Percentiles rank a stretch among this genome's conserved stretches.
These are phyloP conservation scores for Metschnikowia dekortorum DNA, from an alignment of 805 yeast species.

Conservation along the genomic window DNA sequence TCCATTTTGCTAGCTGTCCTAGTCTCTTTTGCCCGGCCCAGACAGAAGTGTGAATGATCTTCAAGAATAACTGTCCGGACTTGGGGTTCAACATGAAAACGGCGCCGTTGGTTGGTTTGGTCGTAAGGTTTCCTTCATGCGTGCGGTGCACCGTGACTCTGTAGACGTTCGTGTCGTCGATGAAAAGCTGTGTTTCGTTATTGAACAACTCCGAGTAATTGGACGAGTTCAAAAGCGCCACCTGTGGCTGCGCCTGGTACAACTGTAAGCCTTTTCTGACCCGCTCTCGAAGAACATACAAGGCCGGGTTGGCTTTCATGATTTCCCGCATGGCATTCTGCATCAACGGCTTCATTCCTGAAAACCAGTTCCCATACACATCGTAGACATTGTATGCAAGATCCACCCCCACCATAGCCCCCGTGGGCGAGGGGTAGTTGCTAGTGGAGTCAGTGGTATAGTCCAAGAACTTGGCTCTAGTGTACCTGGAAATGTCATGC, in stretches of 20 bases:
- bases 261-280: conserved; percentile 90
- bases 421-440: conserved; percentile 89
- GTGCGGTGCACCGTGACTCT: conserved; percentile 90
- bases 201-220: conserved; percentile 89
- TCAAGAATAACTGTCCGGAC: conserved; percentile 84
- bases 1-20: conserved; percentile 94
- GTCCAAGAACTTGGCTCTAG: conserved; percentile 88
- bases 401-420: conserved; percentile 86
- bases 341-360: conserved; percentile 84
- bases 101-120: conserved; percentile 92
- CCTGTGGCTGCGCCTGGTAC: conserved; percentile 90
- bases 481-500: conserved; percentile 91
- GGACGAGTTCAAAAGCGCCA: conserved; percentile 80
- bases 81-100: conserved; percentile 85
- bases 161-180: conserved; percentile 93
- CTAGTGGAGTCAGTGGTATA: conserved; percentile 85
- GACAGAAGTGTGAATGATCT: conserved; percentile 87
- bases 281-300: conserved; percentile 87
- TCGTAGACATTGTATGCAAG: conserved; percentile 94
- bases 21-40: conserved; percentile 97
- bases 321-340: conserved; percentile 91
- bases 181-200: conserved; percentile 75
- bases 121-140: conserved; percentile 86
- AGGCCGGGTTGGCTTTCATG: conserved; percentile 92
- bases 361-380: conserved; percentile 97